Evolutionary conservation across 2,329 filamentous ascomycete species (phyloP), one percentile per base, ranked within the genome.

Genomic region (Xylaria arbuscula): DNA sequence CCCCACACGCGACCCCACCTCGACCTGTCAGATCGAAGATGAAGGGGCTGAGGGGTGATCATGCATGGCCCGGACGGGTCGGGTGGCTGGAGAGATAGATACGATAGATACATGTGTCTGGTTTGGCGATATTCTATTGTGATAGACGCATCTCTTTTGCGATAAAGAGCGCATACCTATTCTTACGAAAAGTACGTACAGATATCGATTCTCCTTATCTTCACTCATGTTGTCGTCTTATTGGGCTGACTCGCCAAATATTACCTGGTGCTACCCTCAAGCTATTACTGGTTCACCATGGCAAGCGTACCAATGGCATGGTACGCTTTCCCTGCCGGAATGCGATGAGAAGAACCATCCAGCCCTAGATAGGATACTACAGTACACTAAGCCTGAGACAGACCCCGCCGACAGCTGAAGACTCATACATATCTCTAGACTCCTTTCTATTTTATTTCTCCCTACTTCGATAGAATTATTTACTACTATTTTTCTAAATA

Each of bases 231-330:
- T 5, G 28, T 28, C 17, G 2, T 2, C 15, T 22, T 17, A 45
- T 45, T 36, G 28, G 28, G 51, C 51, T 54, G 51, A 54, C 51
- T 54, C 28, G 24, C 51, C 28, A 32, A 45, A 45, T 45, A 45
- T n/a, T 17, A 45, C 15, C 28, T 28, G 28, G 28, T 28, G 28
- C 28, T 28, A 28, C 28, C 28, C 28, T 5, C 28, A 28, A 28
- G 28, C 28, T 28, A 28, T 28, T 28, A 28, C 28, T 28, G 28
- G 28, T 28, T 22, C 11, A 50, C 42, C 42, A 47, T 28, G 28
- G 17, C 19, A 36, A 54, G 28, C 28, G 13, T 54, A 54, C 51
- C 51, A 54, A 54, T 19, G 50, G 50, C 28, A 54, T 54, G 28
- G 50, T 54, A 19, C n/a, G 15, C 13, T 24, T 17, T 28, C n/a